A percentile compares a stretch with the other conserved stretches of the same genome.
Evolutionary conservation across 106 monocot species (phyloP).

Genomic region (Chionographis japonica): DNA sequence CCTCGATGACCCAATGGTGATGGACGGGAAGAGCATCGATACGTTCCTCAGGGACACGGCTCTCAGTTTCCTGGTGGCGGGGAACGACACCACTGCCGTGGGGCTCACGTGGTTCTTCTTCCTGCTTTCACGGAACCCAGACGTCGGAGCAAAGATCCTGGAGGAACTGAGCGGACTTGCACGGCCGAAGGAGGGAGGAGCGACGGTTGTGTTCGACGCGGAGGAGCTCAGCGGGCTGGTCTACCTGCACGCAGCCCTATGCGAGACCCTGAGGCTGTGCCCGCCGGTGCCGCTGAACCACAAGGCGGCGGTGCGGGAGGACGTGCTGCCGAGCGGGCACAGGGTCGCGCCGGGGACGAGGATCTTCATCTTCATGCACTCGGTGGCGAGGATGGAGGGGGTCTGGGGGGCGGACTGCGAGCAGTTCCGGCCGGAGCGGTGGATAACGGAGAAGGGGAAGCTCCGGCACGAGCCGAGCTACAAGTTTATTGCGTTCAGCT

Average conservation of each 20-base stretch:
- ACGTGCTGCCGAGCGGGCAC: slow-evolving; percentile 28
- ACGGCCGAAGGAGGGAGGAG: not conserved
- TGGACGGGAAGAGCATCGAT: not conserved
- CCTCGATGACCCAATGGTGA: not conserved
- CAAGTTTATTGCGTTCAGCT: slow-evolving; percentile 15
- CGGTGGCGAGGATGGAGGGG: slow-evolving; percentile 18
- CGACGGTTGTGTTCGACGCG: too few relatives aligned
- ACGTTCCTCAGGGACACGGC: slow-evolving; percentile 4
- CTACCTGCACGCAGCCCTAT: slow-evolving; percentile 36
- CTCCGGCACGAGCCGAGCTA: slow-evolving; percentile 3
- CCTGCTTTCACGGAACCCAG: not conserved
- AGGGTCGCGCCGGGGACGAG: slow-evolving; percentile 4
- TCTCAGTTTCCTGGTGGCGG: not conserved
- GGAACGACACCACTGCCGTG: not conserved
- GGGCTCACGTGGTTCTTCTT: not conserved
- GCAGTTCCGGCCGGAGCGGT: slow-evolving; percentile 26
- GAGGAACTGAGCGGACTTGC: not conserved
- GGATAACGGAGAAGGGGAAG: slow-evolving; percentile 14
- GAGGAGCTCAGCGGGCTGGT: not conserved
- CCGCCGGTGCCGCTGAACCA: slow-evolving; percentile 29
- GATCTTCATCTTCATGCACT: slow-evolving; percentile 13
- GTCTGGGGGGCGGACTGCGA: slow-evolving; percentile 7
- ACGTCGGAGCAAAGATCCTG: not conserved
- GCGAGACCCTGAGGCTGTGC: slow-evolving; percentile 27
- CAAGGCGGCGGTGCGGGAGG: slow-evolving; percentile 13